Evolutionary conservation across 495 filamentous ascomycete genomes (phyloP).

Genomic region (Daldinia concentrica): DNA sequence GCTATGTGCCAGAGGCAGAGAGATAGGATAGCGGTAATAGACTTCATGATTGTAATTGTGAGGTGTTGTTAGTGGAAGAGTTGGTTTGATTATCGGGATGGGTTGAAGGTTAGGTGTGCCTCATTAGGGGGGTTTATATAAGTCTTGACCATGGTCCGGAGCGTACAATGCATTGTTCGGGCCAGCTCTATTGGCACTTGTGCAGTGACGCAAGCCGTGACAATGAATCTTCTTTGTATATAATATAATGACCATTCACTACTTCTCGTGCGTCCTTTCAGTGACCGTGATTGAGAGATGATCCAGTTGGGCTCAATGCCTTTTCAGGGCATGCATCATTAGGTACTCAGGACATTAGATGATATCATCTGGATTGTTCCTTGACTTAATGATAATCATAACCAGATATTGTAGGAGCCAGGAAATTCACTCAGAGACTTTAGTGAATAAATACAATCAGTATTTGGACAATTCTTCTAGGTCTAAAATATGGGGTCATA

Average conservation of each 20-base stretch:
- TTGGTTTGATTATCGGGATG: neutral
- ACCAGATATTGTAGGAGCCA: neutral
- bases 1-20: conserved; percentile 21
- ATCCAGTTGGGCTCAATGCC: neutral
- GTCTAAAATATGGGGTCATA: neutral
- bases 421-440: neutral
- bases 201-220: neutral
- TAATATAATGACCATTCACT: neutral
- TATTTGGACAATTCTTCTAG: neutral
- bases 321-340: neutral
- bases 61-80: neutral
- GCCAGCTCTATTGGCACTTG: neutral
- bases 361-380: neutral
- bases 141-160: neutral
- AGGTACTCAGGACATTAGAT: neutral
- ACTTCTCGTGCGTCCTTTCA: neutral
- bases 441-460: neutral
- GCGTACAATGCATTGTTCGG: neutral
- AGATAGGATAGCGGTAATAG: neutral
- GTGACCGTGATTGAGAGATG: neutral
- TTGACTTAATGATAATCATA: neutral
- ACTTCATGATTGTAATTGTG: conserved; percentile 8
- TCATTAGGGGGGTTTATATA: neutral
- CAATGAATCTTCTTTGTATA: neutral
- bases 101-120: neutral